phyloP scores from a whole-genome alignment of 73 alveolate genomes.

The Paramecium octaurelia region DNA sequence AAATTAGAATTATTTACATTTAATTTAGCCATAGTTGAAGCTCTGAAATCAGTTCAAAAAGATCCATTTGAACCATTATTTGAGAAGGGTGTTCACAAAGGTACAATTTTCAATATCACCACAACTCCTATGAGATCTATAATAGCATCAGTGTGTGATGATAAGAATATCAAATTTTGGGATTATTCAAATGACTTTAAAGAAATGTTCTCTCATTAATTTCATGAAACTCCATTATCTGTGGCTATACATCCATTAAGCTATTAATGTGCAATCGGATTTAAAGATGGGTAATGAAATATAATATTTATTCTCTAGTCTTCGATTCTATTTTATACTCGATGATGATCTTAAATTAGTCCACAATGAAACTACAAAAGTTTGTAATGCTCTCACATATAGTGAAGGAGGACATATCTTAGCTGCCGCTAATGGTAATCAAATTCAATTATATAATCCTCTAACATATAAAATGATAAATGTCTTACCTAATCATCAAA shows the following conservation, averaged over 20 bases:
- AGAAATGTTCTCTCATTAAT: conserved; percentile 55
- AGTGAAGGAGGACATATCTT: conserved; percentile 60
- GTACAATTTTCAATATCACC: conserved; percentile 41
- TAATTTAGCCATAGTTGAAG: conserved; percentile 54
- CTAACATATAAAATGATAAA: not conserved
- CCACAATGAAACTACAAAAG: conserved; percentile 45
- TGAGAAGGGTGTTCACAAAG: conserved; percentile 61
- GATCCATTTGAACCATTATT: conserved; percentile 59
- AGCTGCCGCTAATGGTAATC: conserved; percentile 54
- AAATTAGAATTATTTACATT: conserved; percentile 49
- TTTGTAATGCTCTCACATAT: conserved; percentile 46
- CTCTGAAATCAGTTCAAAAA: conserved; percentile 34
- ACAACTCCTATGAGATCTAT: conserved; percentile 54
- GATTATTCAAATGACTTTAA: conserved; percentile 53
- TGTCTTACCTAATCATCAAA: not conserved
- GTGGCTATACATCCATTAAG: conserved; percentile 58
- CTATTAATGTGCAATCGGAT: conserved; percentile 40
- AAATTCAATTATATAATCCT: conserved; percentile 24
- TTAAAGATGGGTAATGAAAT: conserved; percentile 47
- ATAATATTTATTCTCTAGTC: not conserved
- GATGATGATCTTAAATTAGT: conserved; percentile 54
- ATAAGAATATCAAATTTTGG: conserved; percentile 40
- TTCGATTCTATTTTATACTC: conserved; percentile 28
- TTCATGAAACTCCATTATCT: conserved; percentile 56
- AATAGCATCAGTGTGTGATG: conserved; percentile 57